Base-by-base conservation (phyloP, 2,329 filamentous ascomycete species). In the Talaromyces piceae region DNA sequence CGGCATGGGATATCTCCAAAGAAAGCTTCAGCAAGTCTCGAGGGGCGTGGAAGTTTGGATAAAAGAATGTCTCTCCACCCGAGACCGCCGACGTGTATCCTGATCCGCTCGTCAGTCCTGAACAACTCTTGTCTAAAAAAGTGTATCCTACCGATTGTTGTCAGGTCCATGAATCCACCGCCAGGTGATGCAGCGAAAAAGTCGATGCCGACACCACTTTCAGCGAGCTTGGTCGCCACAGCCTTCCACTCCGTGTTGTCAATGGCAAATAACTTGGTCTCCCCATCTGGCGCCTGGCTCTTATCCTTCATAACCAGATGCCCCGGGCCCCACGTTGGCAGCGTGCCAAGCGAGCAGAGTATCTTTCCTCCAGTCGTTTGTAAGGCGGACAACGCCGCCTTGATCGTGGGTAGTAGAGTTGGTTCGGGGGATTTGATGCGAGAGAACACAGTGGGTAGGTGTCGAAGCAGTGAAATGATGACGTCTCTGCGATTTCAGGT, bases 31-130 rank as follows among this genome's bases (percentile, higher is more conserved):
- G 77, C 41, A 85, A 83, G 68, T 98, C 93, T 31, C 93, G 82
- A 6, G 87, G 87, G 6, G 86, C 83, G 53, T 95, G 84, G 73
- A 95, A 98, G 68, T 97, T 98, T 43, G 93, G 91, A 66, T 95
- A 98, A 72, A 95, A 96, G 71, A 91, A 98, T 0, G 86, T 88
- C 68, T 98, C 93, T 56, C 93, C 93, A 52, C 93, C 93, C n/a
- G 89, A 95, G 26, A 87, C 84, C 39, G 89, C 83, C 27, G 93
- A 82, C 20, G 95, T 81, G 67, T 95, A 87, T 39, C 91, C 88
- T 84, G 39, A 23, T 13, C 9, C 26, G 9, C 18, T 37, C 16
- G 11, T 54, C 25, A 37, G 43, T 45, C 27, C 16, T 37, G n/a
- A 16, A 18, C 4, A 16, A 48, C 49, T 27, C 12, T n/a, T 8